Conservation (phyloP, 768 basidiomycete species). For the Polyporus arcularius region DNA sequence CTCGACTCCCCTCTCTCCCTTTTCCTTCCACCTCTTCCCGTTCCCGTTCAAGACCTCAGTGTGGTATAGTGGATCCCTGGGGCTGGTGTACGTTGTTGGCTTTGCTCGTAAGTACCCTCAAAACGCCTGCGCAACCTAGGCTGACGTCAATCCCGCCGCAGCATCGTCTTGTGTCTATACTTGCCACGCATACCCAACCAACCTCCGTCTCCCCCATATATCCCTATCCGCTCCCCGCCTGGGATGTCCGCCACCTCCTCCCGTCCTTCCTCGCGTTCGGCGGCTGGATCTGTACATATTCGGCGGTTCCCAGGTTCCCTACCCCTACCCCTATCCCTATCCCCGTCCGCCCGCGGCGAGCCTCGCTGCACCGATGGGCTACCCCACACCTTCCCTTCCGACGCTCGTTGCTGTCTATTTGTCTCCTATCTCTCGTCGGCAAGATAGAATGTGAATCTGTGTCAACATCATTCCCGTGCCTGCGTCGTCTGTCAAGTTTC, state of each 20-base stretch:
- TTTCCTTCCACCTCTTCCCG: conserved; percentile 2
- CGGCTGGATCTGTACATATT: conserved; percentile 4
- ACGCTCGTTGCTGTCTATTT: conserved; percentile 23
- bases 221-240: not conserved
- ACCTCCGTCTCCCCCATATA: conserved; percentile 1
- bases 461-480: not conserved
- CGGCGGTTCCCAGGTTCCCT: conserved; percentile 3
- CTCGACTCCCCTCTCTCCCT: not conserved
- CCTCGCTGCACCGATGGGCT: too few relatives aligned
- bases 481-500: too few relatives aligned
- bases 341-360: not conserved
- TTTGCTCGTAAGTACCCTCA: conserved; percentile 18
- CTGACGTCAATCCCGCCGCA: not conserved
- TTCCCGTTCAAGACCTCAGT: not conserved
- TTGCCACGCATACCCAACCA: conserved; percentile 16
- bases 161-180: conserved; percentile 17
- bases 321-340: not conserved
- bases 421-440: conserved; percentile 15
- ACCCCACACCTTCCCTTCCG: conserved; percentile 16
- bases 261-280: not conserved
- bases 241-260: not conserved
- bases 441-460: conserved; percentile 20
- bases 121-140: not conserved
- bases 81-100: conserved; percentile 24
- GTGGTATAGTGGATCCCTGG: conserved; percentile 11